Evolutionary conservation across 225 moss, liverwort and hornwort genomes (phyloP).

Genomic region (Polytrichum commune): DNA sequence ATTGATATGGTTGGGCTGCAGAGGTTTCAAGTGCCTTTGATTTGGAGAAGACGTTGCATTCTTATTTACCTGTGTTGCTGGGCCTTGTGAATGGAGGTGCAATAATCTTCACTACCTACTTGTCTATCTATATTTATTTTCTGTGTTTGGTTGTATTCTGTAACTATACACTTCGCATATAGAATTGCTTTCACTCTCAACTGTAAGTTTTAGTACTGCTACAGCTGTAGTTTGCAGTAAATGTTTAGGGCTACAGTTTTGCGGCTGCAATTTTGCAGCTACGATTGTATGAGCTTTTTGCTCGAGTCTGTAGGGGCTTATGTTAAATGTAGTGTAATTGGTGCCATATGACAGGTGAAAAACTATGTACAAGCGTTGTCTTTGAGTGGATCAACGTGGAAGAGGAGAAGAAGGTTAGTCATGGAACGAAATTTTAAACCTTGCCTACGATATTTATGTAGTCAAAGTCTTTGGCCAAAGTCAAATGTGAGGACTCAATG

Average conservation of each 20-base stretch:
- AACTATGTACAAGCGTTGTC: constrained; percentile 35
- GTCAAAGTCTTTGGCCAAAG: no score
- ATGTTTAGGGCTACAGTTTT: no score
- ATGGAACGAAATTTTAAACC: no score
- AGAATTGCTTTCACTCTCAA: not conserved
- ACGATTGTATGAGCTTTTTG: no score
- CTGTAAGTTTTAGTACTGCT: not conserved
- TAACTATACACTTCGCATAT: not conserved
- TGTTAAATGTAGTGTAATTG: not conserved
- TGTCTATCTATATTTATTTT: not conserved
- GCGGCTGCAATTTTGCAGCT: no score
- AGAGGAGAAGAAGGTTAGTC: constrained; percentile 49
- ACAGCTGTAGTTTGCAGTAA: no score
- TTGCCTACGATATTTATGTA: no score
- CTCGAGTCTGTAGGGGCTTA: not conserved
- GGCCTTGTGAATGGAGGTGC: constrained; percentile 45
- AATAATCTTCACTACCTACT: not conserved
- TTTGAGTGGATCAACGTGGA: constrained; percentile 61
- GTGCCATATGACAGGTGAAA: constrained; percentile 31
- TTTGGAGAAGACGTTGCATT: constrained; percentile 38
- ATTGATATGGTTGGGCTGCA: constrained; percentile 13
- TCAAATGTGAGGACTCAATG: no score
- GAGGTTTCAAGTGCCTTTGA: constrained; percentile 18
- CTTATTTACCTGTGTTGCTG: constrained; percentile 39
- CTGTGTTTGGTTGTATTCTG: not conserved